A percentile compares a stretch with the other conserved stretches of the same genome.
Conservation (phyloP, 1,139 yeast genomes). For the Debaryomyces fabryi region DNA sequence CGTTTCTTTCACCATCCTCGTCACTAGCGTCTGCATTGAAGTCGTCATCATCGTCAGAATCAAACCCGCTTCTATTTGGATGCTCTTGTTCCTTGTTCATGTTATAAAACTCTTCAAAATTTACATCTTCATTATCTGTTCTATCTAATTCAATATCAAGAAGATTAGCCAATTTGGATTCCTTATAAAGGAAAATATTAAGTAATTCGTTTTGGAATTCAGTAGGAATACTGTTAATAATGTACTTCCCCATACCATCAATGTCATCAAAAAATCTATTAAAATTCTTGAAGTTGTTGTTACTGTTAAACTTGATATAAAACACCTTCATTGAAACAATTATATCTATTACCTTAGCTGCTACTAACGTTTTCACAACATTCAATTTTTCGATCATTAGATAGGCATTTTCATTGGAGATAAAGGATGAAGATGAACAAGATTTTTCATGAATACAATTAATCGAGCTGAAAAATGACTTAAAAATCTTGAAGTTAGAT, state of each 20-base stretch:
- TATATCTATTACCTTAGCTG: constrained; percentile 33
- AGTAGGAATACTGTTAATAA: constrained; percentile 19
- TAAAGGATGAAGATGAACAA: constrained; percentile 15
- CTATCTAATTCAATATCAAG: constrained; percentile 50
- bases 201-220: constrained; percentile 29
- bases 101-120: constrained; percentile 40
- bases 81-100: constrained; percentile 16
- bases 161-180: constrained; percentile 29
- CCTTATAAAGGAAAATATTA: constrained; percentile 37
- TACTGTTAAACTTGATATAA: constrained; percentile 30
- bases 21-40: constrained; percentile 22
- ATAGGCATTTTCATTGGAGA: constrained; percentile 11
- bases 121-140: constrained; percentile 60
- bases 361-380: constrained; percentile 28
- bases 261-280: constrained; percentile 26
- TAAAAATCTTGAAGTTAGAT: constrained; percentile 5
- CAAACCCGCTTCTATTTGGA: constrained; percentile 18
- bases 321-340: constrained; percentile 37
- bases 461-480: constrained; percentile 8
- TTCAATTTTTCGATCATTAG: constrained; percentile 21
- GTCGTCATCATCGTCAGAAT: constrained; percentile 19
- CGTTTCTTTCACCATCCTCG: constrained; percentile 21
- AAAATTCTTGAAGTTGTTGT: constrained; percentile 32
- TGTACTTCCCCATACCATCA: constrained; percentile 19
- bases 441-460: constrained; percentile 12